Evolutionary conservation across 2,329 filamentous ascomycete species (phyloP).

Genomic region (Nemania diffusa): DNA sequence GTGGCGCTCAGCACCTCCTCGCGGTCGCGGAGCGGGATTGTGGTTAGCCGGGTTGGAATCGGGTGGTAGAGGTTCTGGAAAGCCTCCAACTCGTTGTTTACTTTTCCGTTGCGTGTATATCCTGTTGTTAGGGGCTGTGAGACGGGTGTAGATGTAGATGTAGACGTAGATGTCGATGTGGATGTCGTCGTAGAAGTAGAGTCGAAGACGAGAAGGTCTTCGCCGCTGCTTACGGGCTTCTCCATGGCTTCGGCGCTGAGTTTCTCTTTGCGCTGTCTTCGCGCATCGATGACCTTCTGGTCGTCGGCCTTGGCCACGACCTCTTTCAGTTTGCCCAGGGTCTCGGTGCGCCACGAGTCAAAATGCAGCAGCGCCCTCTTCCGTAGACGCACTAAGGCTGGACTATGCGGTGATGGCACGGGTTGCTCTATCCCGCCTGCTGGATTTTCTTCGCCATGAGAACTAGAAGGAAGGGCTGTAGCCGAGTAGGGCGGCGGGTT

Average conservation of each 20-base stretch:
- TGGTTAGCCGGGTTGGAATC: constrained; percentile 63
- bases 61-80: constrained; percentile 65
- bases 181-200: too few species aligned
- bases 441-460: background rate
- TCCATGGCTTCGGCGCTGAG: constrained; percentile 53
- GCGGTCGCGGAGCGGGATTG: constrained; percentile 67
- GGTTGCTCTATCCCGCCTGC: background rate
- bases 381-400: constrained; percentile 53
- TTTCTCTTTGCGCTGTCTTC: constrained; percentile 57
- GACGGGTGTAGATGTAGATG: background rate
- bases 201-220: constrained; percentile 57
- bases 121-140: background rate
- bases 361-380: constrained; percentile 73
- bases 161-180: background rate
- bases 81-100: constrained; percentile 48
- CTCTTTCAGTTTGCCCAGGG: constrained; percentile 76
- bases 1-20: constrained; percentile 74
- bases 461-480: background rate
- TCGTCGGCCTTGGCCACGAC: constrained; percentile 66
- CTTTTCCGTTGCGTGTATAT: background rate
- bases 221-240: constrained; percentile 51
- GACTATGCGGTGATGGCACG: constrained; percentile 34
- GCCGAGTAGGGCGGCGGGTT: constrained; percentile 40
- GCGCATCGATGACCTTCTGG: constrained; percentile 58
- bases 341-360: constrained; percentile 78